Conservation (phyloP, 2,329 filamentous ascomycete genomes). For the Lachnellula suecica region DNA sequence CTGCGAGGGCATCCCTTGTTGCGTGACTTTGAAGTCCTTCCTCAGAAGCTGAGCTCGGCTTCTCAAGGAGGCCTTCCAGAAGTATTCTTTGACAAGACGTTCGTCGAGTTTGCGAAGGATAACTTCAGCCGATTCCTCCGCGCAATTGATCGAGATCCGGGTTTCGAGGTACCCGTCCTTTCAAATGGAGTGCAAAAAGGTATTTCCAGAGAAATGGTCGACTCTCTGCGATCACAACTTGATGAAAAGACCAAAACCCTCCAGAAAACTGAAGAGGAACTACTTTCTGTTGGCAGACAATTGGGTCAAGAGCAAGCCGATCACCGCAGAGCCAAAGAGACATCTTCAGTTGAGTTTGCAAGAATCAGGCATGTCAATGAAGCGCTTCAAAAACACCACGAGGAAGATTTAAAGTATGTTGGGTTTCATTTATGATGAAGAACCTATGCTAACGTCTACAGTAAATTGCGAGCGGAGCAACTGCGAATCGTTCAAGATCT, state of each 20-base stretch:
- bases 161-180: conserved; percentile 78
- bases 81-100: conserved; percentile 81
- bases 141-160: conserved; percentile 88
- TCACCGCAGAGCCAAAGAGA: conserved; percentile 65
- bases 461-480: conserved; percentile 32
- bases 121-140: conserved; percentile 85
- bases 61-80: conserved; percentile 63
- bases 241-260: conserved; percentile 64
- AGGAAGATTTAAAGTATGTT: conserved; percentile 59
- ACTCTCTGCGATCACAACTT: conserved; percentile 75
- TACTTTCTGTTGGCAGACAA: conserved; percentile 49
- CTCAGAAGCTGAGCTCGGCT: conserved; percentile 61
- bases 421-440: neutral
- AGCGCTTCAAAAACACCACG: conserved; percentile 67
- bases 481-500: conserved; percentile 27
- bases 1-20: conserved; percentile 76
- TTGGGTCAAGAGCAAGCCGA: conserved; percentile 74
- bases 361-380: conserved; percentile 58
- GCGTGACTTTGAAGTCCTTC: conserved; percentile 85
- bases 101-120: conserved; percentile 94
- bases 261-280: conserved; percentile 45
- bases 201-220: conserved; percentile 90
- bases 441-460: conserved; percentile 21
- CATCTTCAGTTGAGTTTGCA: conserved; percentile 49
- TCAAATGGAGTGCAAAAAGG: conserved; percentile 81